Base-by-base conservation (phyloP, 805 yeast genomes). In the Brettanomyces bruxellensis region DNA sequence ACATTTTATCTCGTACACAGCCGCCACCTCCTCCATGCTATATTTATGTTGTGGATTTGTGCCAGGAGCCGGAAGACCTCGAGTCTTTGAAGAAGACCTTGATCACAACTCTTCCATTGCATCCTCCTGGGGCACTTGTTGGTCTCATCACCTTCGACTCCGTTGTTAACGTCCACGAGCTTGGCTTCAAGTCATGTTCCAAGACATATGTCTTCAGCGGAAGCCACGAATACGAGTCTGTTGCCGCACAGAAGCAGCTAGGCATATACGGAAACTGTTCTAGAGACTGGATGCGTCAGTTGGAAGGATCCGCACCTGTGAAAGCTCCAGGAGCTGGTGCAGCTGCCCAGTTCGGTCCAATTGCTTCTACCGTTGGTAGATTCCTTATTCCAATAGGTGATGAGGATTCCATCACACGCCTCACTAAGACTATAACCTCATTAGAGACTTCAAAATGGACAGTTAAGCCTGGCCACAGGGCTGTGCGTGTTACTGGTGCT, bases 141-240 rank as follows among this genome's bases (percentile, higher is more conserved):
- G 96, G 97, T 40, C 74, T 90, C 56, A 77, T 90, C 59, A 87
- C 97, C 12, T 86, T 71, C 59, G 97, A 96, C 46, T 86, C 95
- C 28, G 89, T 86, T 70, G 90, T 89, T 42, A 90, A 86, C 59
- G 84, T 91, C 44, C 95, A 90, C 66, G 96, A 89, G 64, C 70
- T 89, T 49, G 59, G 55, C 34, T 79, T 77, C 57, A 76, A 78
- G 43, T 74, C 77, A 23, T 78, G 88, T 61, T 78, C 77, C 56
- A 85, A 84, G 65, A 79, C 86, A 49, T 85, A 78, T 60, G 86
- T 88, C 24, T 91, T 90, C 67, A 79, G 95, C 57, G 97, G 97
- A 49, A 86, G 82, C 61, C 83, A 86, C 62, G 96, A 89, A 54
- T 86, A 89, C 56, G 67, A 63, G 48, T 62, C 68, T 3, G 34